Evolutionary conservation across 495 filamentous ascomycete genomes (phyloP).

Genomic region (Stereocaulon alpinum): DNA sequence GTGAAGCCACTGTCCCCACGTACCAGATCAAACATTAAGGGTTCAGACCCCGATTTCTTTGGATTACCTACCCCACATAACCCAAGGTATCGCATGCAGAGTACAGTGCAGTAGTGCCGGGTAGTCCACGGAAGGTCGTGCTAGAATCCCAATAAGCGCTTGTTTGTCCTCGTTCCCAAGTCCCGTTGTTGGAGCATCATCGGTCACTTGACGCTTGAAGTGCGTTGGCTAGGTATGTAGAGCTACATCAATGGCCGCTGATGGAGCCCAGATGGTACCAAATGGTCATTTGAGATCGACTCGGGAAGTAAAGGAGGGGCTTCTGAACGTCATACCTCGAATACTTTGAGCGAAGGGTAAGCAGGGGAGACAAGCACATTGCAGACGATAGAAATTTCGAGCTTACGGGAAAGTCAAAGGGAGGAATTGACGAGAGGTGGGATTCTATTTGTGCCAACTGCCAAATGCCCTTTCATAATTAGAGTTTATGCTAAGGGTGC

Average conservation of each 20-base stretch:
- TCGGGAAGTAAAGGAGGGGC: background rate
- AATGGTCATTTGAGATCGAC: constrained; percentile 1
- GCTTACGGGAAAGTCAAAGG: background rate
- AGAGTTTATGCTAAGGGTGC: background rate
- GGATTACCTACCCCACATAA: constrained; percentile 9
- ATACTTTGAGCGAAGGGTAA: background rate
- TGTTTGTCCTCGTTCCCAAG: background rate
- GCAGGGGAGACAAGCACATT: background rate
- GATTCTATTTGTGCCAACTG: no score
- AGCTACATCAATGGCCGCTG: background rate
- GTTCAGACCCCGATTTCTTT: background rate
- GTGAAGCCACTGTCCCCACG: background rate
- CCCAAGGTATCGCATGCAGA: constrained; percentile 4
- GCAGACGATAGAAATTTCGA: background rate
- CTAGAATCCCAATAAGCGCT: constrained; percentile 9
- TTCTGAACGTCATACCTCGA: background rate
- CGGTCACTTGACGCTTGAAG: constrained; percentile 11
- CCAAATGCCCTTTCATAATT: background rate
- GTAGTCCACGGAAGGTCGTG: background rate
- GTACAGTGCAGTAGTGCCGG: constrained; percentile 12
- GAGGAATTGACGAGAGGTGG: background rate
- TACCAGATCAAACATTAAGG: background rate
- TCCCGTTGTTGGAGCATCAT: background rate
- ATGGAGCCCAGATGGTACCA: background rate
- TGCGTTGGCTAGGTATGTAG: constrained; percentile 12